Evolutionary conservation across 345 rosid genomes (phyloP).

Genomic region (Bruguiera parviflora): DNA sequence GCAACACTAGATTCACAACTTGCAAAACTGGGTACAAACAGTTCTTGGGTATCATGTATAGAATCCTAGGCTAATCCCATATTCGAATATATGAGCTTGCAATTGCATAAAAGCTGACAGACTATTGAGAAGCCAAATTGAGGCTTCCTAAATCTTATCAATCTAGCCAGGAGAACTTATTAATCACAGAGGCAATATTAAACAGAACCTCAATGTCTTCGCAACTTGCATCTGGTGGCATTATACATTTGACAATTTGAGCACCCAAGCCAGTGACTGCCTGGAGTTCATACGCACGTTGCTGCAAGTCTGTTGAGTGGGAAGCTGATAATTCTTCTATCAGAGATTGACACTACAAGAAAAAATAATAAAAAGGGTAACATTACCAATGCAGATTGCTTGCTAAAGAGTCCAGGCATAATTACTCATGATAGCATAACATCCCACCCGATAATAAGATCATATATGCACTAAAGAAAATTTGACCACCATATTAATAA

Average conservation of each 20-base stretch:
- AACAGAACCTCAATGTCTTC: slow-evolving; percentile 85
- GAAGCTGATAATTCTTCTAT: slow-evolving; percentile 87
- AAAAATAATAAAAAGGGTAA: neutral
- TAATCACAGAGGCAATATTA: neutral
- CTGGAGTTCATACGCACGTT: slow-evolving; percentile 95
- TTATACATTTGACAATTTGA: slow-evolving; percentile 53
- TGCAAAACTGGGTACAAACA: no score
- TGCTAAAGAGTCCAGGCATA: neutral
- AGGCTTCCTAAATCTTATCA: neutral
- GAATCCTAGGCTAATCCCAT: no score
- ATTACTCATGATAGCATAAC: no score
- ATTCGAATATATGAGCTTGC: no score
- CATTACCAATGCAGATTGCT: neutral
- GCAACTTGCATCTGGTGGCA: slow-evolving; percentile 93
- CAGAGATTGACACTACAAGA: slow-evolving; percentile 83
- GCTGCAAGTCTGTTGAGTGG: slow-evolving; percentile 97
- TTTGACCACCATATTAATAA: no score
- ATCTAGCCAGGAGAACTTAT: neutral
- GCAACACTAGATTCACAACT: neutral
- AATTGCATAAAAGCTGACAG: neutral
- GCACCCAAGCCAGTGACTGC: slow-evolving; percentile 64
- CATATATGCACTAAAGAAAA: no score
- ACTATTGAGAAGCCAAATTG: neutral
- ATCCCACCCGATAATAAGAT: no score
- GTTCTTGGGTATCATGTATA: no score